Evolutionary conservation across 805 yeast species (phyloP).

Genomic region (Zygosaccharomyces pseudorouxii): DNA sequence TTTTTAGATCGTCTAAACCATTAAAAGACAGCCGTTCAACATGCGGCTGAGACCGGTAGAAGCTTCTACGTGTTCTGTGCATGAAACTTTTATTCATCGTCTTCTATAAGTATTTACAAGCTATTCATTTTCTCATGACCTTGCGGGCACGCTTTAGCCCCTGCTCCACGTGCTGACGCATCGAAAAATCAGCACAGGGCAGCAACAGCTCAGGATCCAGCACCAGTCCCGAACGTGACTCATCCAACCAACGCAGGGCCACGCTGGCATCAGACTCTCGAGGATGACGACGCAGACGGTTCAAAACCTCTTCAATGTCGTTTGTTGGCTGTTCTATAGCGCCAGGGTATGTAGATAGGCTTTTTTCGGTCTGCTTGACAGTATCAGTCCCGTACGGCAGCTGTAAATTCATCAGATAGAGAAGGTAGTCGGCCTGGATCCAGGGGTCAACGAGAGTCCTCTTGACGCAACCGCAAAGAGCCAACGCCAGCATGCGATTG

Average conservation of each 20-base stretch:
- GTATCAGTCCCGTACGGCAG: not conserved
- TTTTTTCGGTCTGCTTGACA: slow-evolving; percentile 7
- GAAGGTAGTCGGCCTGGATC: slow-evolving; percentile 77
- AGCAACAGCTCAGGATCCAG: slow-evolving; percentile 27
- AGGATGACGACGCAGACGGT: slow-evolving; percentile 40
- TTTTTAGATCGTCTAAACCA: not conserved
- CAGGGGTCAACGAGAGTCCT: slow-evolving; percentile 72
- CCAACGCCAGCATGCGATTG: slow-evolving; percentile 68
- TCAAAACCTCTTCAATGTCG: slow-evolving; percentile 53
- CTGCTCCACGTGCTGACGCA: slow-evolving; percentile 10
- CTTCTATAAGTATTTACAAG: not conserved
- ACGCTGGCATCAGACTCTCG: slow-evolving; percentile 38
- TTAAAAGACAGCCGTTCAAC: too few species aligned
- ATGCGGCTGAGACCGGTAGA: too few species aligned
- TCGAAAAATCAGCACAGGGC: slow-evolving; percentile 17
- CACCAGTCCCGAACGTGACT: slow-evolving; percentile 42
- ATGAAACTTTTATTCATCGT: not conserved
- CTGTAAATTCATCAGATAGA: slow-evolving; percentile 67
- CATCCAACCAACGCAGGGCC: slow-evolving; percentile 63
- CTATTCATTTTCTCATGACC: not conserved
- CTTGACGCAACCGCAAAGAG: slow-evolving; percentile 72
- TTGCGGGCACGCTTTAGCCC: slow-evolving; percentile 17
- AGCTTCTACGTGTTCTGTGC: too few species aligned
- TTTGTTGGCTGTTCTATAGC: slow-evolving; percentile 65
- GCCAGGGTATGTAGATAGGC: slow-evolving; percentile 24